A percentile compares a stretch with the other conserved stretches of the same genome.
These are phyloP conservation scores for Botrytis paeoniae DNA, from an alignment of 2,329 filamentous ascomycete species.

Conservation along the genomic window DNA sequence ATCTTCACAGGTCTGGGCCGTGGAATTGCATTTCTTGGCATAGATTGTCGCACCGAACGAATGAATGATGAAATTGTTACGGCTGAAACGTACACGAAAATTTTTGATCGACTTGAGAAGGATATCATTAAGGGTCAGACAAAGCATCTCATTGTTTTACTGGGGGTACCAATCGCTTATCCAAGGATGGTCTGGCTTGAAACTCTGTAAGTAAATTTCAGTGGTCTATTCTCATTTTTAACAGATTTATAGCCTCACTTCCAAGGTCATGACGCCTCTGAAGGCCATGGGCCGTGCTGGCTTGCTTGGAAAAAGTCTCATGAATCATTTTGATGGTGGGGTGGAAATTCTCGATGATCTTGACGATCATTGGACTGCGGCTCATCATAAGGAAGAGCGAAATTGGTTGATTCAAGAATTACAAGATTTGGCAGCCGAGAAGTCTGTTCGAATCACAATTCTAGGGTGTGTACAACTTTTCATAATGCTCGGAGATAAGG, in stretches of 20 bases:
- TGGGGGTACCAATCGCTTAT: slow-evolving; percentile 82
- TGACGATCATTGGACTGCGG: slow-evolving; percentile 97
- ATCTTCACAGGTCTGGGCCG: slow-evolving; percentile 81
- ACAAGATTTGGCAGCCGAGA: slow-evolving; percentile 89
- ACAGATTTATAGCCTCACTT: slow-evolving; percentile 64
- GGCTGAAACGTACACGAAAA: slow-evolving; percentile 76
- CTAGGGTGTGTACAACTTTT: slow-evolving; percentile 54
- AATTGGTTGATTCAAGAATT: slow-evolving; percentile 84
- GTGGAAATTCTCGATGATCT: slow-evolving; percentile 89
- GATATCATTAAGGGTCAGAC: slow-evolving; percentile 82
- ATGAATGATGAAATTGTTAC: slow-evolving; percentile 77
- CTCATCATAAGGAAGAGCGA: slow-evolving; percentile 87
- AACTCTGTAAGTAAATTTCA: slow-evolving; percentile 54
- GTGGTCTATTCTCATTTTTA: slow-evolving; percentile 3
- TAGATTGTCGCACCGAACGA: slow-evolving; percentile 90
- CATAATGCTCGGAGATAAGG: neutral
- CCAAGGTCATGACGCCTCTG: slow-evolving; percentile 79
- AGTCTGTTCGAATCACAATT: slow-evolving; percentile 87
- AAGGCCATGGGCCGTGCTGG: slow-evolving; percentile 84
- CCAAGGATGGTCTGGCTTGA: slow-evolving; percentile 72
- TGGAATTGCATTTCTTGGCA: slow-evolving; percentile 75
- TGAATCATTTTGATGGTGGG: slow-evolving; percentile 88
- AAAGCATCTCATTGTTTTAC: slow-evolving; percentile 83
- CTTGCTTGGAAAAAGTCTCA: slow-evolving; percentile 68
- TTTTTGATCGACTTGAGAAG: slow-evolving; percentile 80